Conservation (phyloP, 805 yeast species). For the Hanseniaspora nectarophila region DNA sequence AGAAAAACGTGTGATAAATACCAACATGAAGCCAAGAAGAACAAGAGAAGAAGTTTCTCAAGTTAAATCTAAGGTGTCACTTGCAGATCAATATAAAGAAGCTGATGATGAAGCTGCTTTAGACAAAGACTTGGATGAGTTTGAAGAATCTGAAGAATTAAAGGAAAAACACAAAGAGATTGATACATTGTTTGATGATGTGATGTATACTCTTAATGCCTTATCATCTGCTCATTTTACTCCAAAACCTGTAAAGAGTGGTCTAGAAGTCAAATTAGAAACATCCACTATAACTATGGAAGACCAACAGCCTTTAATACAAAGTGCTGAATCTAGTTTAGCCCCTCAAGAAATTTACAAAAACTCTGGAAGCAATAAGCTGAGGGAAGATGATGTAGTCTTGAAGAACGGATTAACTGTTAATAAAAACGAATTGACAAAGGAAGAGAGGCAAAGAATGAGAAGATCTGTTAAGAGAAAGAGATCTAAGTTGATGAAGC, state of each 20-base stretch:
- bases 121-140: conserved; percentile 28
- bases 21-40: conserved; percentile 49
- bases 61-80: conserved; percentile 70
- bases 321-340: conserved; percentile 57
- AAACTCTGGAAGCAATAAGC: conserved; percentile 31
- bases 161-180: conserved; percentile 70
- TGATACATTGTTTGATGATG: conserved; percentile 44
- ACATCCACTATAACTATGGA: conserved; percentile 80
- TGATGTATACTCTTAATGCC: conserved; percentile 69
- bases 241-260: conserved; percentile 77
- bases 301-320: conserved; percentile 86
- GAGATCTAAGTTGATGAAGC: conserved; percentile 44
- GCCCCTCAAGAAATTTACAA: conserved; percentile 93
- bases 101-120: conserved; percentile 54
- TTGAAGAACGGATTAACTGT: conserved; percentile 68
- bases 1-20: conserved; percentile 57
- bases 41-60: conserved; percentile 60
- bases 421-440: conserved; percentile 66
- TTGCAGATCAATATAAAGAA: conserved; percentile 76
- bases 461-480: conserved; percentile 79
- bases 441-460: conserved; percentile 76
- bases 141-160: conserved; percentile 50
- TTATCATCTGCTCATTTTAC: conserved; percentile 88
- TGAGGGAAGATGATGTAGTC: conserved; percentile 49
- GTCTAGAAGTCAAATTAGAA: conserved; percentile 70